phyloP scores from a whole-genome alignment of 1,139 yeast genomes.

The Candida pseudocylindracea region DNA sequence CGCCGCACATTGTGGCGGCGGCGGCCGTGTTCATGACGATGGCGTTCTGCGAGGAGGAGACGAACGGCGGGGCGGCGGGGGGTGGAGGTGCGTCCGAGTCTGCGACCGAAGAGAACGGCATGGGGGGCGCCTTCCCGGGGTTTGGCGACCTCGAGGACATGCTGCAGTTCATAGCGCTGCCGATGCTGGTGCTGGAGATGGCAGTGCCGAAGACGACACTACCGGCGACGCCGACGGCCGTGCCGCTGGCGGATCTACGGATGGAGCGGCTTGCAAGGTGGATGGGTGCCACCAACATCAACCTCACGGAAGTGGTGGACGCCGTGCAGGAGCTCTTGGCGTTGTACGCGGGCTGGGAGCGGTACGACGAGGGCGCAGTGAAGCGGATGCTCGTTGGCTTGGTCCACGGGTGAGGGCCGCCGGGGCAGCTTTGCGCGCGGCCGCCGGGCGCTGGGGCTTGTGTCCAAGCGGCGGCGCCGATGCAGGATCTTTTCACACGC shows the following conservation, averaged over 20 bases:
- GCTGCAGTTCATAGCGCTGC: too few species aligned
- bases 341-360: slow-evolving; percentile 67
- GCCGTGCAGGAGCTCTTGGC: slow-evolving; percentile 66
- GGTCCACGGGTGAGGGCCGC: too few species aligned
- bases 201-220: background rate
- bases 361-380: slow-evolving; percentile 40
- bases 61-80: background rate
- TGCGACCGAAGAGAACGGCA: too few species aligned
- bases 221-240: background rate
- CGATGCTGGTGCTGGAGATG: background rate
- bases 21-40: slow-evolving; percentile 61
- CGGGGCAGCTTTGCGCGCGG: too few species aligned
- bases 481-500: too few species aligned
- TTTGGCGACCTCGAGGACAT: too few species aligned
- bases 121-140: too few species aligned
- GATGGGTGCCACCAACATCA: slow-evolving; percentile 50
- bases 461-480: too few species aligned
- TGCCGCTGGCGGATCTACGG: slow-evolving; percentile 15
- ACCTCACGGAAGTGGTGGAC: slow-evolving; percentile 54
- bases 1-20: slow-evolving; percentile 82
- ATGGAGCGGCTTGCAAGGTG: slow-evolving; percentile 28
- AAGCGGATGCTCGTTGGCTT: too few species aligned
- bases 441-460: too few species aligned
- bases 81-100: background rate
- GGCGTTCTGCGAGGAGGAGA: slow-evolving; percentile 14